A percentile compares a stretch with the other conserved stretches of the same genome.
Evolutionary conservation across 768 basidiomycete genomes (phyloP).

Genomic region (Rhizopogon vulgaris): DNA sequence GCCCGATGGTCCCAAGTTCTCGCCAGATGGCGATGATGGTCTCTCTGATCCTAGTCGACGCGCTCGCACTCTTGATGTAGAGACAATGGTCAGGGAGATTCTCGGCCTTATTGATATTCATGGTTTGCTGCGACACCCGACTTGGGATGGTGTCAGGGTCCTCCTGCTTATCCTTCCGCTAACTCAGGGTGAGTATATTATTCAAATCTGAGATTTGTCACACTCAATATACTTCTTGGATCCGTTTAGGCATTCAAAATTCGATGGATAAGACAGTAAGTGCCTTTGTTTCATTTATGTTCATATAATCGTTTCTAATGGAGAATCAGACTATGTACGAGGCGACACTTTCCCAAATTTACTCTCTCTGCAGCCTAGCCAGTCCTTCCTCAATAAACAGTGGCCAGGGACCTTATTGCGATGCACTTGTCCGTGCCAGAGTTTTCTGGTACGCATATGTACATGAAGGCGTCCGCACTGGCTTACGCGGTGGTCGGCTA

Average conservation of each 20-base stretch:
- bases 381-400: slow-evolving; percentile 38
- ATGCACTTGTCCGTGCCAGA: slow-evolving; percentile 59
- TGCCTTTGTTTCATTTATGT: neutral
- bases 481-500: slow-evolving; percentile 78
- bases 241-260: slow-evolving; percentile 19
- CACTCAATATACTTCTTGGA: neutral
- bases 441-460: slow-evolving; percentile 89
- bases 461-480: slow-evolving; percentile 79
- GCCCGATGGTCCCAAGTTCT: slow-evolving; percentile 4
- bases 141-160: slow-evolving; percentile 82
- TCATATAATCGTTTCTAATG: slow-evolving; percentile 5
- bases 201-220: neutral
- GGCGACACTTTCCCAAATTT: slow-evolving; percentile 75
- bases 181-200: slow-evolving; percentile 56
- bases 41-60: slow-evolving; percentile 32
- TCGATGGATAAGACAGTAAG: slow-evolving; percentile 20
- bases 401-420: slow-evolving; percentile 50
- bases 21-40: slow-evolving; percentile 19
- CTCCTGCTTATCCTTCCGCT: slow-evolving; percentile 77
- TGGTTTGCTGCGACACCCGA: slow-evolving; percentile 71
- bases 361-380: slow-evolving; percentile 61
- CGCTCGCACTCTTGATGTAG: slow-evolving; percentile 48
- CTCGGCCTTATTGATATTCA: slow-evolving; percentile 76
- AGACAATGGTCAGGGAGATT: slow-evolving; percentile 70
- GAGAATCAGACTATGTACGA: slow-evolving; percentile 61